Conservation (phyloP, 306 rosid genomes). For the Castanospermum australe region DNA sequence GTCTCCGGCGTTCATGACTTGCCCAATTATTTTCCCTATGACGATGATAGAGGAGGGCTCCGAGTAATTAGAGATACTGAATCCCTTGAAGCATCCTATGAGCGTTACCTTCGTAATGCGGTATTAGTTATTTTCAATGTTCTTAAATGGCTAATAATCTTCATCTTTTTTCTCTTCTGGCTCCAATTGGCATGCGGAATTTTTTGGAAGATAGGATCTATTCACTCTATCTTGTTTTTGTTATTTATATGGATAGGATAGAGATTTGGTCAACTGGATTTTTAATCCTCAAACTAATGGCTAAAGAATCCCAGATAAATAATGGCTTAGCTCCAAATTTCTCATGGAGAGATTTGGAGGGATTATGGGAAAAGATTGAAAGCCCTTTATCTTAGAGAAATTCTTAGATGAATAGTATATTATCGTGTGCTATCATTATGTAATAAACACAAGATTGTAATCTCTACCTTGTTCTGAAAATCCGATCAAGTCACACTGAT, state of each 20-base stretch:
- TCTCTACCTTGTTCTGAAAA: background rate
- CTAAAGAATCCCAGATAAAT: background rate
- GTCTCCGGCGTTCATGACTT: constrained; percentile 62
- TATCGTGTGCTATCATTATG: background rate
- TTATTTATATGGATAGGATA: background rate
- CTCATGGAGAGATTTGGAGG: background rate
- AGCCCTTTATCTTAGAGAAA: background rate
- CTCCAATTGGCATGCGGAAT: background rate
- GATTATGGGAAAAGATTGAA: background rate
- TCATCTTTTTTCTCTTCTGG: background rate
- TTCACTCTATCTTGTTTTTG: constrained; percentile 8
- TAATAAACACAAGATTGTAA: background rate
- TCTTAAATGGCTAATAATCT: constrained; percentile 7
- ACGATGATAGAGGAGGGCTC: constrained; percentile 74
- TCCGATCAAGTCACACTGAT: background rate
- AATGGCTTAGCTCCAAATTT: background rate
- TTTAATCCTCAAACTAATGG: constrained; percentile 1
- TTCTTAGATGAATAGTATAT: background rate
- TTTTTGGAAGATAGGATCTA: constrained; percentile 1
- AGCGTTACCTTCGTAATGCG: constrained; percentile 84
- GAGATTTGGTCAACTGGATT: background rate
- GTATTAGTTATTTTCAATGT: constrained; percentile 44
- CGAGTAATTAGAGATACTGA: constrained; percentile 82
- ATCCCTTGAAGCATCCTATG: constrained; percentile 95
- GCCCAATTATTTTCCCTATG: constrained; percentile 69